phyloP scores from a whole-genome alignment of 2,329 filamentous ascomycete species.

The Trichophyton simii region DNA sequence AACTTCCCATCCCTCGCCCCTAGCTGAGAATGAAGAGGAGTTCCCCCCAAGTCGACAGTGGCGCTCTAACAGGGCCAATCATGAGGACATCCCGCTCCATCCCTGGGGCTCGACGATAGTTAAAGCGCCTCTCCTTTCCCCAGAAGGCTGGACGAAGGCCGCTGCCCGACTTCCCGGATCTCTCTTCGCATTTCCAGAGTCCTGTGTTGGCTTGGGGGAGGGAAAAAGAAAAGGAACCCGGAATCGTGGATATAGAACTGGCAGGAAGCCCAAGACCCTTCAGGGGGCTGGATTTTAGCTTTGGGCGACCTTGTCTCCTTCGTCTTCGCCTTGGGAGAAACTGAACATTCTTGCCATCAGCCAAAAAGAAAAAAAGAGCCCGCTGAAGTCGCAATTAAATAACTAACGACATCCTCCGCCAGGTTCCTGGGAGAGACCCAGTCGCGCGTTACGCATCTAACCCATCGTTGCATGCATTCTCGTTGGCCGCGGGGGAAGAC shows the following conservation, averaged over 20 bases:
- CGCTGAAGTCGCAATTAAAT: background rate
- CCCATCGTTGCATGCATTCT: background rate
- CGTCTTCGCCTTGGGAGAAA: background rate
- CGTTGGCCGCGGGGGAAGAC: background rate
- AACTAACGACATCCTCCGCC: background rate
- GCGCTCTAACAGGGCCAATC: slow-evolving; percentile 1
- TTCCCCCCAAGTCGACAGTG: background rate
- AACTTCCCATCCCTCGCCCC: background rate
- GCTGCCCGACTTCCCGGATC: background rate
- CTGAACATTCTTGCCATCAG: background rate
- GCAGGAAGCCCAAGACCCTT: background rate
- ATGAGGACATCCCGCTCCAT: background rate
- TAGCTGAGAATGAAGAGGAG: background rate
- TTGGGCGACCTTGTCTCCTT: background rate
- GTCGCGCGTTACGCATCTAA: background rate
- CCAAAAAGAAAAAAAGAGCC: background rate
- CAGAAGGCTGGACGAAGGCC: background rate
- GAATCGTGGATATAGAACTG: background rate
- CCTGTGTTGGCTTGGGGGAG: background rate
- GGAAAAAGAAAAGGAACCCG: background rate
- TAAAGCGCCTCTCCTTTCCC: background rate
- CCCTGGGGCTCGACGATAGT: background rate
- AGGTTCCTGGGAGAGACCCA: background rate
- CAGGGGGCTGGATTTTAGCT: background rate
- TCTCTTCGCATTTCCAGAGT: background rate